Evolutionary conservation across 1,139 yeast species (phyloP), one percentile per base, ranked within the genome.

Genomic region (Debaryomyces udenii): DNA sequence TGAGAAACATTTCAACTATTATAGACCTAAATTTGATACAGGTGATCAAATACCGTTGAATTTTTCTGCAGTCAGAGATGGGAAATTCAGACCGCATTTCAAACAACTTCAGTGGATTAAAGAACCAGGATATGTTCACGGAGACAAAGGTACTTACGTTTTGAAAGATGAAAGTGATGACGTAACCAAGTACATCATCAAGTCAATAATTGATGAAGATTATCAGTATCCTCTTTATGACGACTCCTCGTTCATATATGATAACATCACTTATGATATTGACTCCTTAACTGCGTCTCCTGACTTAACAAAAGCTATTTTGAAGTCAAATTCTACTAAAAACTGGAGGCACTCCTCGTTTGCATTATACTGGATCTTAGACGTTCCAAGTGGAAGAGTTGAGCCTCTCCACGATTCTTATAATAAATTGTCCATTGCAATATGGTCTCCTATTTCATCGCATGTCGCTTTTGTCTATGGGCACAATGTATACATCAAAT

Each of bases 271-370:
- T n/a, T 78, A 76, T 51, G 64, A 63, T 2, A 76, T 86, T 22
- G 81, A 78, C 37, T 63, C 64, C 18, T 67, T 84, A 34, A 67
- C 67, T 3, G 84, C 89, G 1, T 81, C 89, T 17, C 88, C 90
- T 22, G 78, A 85, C 60, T 69, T 85, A 55, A 59, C 66, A 29
- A 67, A 63, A 48, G 85, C 86, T 0, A 53, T 85, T 27, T 61
- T 86, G 29, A 74, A 61, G 35, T 74, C 88, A 0, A 75, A 87
- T 51, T 55, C 69, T 9, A 66, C 71, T 24, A 67, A 72, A 38
- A 76, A 79, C 51, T 91, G 87, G 80, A 74, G 99, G 49, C 93
- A 90, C 57, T 91, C 97, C 2, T 67, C 82, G 1, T 68, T 68
- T 39, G 85, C 86, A 0, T 52, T 68, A 27, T 89, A 80, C 60